A percentile compares a stretch with the other conserved stretches of the same genome.
Conservation (phyloP, 371 early-diverging fungal species). For the Chytridium lagenaria region DNA sequence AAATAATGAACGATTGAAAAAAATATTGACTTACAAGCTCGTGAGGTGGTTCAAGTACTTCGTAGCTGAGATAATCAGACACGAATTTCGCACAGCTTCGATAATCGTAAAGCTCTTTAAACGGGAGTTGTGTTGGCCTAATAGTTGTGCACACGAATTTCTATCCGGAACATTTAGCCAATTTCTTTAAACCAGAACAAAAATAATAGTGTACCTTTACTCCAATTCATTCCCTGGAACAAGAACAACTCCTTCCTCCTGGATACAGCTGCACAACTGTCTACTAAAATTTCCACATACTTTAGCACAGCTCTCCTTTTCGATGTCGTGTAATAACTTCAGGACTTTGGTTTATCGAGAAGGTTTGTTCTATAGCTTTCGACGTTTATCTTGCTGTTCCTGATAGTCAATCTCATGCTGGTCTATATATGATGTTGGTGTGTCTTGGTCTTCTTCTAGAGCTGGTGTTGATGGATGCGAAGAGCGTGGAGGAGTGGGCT, state of each 20-base stretch:
- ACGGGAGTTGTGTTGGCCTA: slow-evolving; percentile 57
- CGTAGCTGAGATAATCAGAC: slow-evolving; percentile 55
- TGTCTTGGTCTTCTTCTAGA: neutral
- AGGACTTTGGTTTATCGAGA: slow-evolving; percentile 48
- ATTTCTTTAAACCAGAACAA: too few species aligned
- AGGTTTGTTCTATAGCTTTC: slow-evolving; percentile 33
- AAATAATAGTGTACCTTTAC: slow-evolving; percentile 39
- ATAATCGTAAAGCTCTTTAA: slow-evolving; percentile 60
- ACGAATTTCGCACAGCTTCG: slow-evolving; percentile 56
- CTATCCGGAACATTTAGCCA: too few species aligned
- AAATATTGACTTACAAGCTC: slow-evolving; percentile 50
- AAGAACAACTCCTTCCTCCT: slow-evolving; percentile 53
- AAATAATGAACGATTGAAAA: slow-evolving; percentile 20
- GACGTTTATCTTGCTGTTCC: slow-evolving; percentile 40
- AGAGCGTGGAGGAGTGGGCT: too few species aligned
- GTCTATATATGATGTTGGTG: slow-evolving; percentile 19
- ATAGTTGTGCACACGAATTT: slow-evolving; percentile 63
- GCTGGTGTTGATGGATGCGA: neutral
- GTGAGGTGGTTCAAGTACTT: slow-evolving; percentile 58
- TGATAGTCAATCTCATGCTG: slow-evolving; percentile 47
- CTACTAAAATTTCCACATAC: slow-evolving; percentile 59
- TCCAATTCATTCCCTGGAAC: slow-evolving; percentile 55
- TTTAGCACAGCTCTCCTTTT: slow-evolving; percentile 51
- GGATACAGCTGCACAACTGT: slow-evolving; percentile 59
- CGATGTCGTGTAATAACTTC: slow-evolving; percentile 47